Evolutionary conservation across 2,329 filamentous ascomycete genomes (phyloP).

Genomic region (Alternaria gaisen): DNA sequence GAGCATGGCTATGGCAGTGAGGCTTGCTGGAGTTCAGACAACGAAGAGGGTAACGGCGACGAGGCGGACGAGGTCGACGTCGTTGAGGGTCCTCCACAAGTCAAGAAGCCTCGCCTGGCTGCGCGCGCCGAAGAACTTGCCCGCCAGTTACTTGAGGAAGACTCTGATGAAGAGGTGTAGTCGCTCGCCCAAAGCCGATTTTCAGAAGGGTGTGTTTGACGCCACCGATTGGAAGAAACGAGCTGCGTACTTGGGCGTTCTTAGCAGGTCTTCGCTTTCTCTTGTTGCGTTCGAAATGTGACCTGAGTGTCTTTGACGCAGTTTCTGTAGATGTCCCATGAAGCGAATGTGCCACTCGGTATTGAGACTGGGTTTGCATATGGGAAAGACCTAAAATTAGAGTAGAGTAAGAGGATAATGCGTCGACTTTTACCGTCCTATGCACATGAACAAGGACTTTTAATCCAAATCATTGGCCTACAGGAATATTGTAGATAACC

Average conservation of each 20-base stretch:
- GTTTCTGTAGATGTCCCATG: background rate
- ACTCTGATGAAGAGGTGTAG: background rate
- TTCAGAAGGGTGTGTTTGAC: too few relatives aligned
- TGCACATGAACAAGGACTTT: too few relatives aligned
- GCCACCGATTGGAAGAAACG: background rate
- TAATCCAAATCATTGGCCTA: too few relatives aligned
- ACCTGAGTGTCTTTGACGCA: background rate
- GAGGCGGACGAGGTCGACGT: background rate
- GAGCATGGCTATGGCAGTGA: background rate
- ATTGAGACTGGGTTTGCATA: background rate
- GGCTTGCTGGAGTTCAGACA: background rate
- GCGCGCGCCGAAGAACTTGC: background rate
- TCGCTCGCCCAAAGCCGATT: rapidly evolving
- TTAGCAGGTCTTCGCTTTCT: too few relatives aligned
- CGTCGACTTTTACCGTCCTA: too few relatives aligned
- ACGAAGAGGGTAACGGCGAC: background rate
- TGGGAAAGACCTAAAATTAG: background rate
- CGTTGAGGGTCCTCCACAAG: background rate
- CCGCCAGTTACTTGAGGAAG: background rate
- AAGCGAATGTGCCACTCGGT: background rate
- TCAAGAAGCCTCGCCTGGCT: background rate
- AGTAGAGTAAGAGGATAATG: background rate
- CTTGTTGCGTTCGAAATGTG: background rate
- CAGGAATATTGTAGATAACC: too few relatives aligned
- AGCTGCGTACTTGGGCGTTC: background rate